phyloP scores from a whole-genome alignment of 1,284 basidiomycete genomes.

The Amylostereum areolatum region DNA sequence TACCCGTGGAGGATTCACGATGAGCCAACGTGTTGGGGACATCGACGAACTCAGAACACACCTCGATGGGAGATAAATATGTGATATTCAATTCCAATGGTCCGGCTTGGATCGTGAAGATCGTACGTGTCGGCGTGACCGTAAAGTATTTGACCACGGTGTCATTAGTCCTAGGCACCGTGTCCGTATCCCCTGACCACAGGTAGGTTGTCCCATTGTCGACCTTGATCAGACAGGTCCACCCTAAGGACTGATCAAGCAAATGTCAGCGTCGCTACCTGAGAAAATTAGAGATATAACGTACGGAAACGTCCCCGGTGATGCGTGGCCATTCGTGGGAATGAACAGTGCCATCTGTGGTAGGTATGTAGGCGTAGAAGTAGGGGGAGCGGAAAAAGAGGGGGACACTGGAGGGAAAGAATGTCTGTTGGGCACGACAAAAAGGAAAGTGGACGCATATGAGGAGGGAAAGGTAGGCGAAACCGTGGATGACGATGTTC shows the following conservation, averaged over 20 bases:
- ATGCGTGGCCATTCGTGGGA: slow-evolving; percentile 8
- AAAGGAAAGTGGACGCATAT: not conserved
- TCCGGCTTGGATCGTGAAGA: slow-evolving; percentile 8
- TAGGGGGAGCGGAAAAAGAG: not conserved
- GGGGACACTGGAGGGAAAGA: not conserved
- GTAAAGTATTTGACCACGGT: not conserved
- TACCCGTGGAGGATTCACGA: slow-evolving; percentile 6
- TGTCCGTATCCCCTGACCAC: not conserved
- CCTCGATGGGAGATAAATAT: slow-evolving; percentile 15
- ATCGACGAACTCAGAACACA: not conserved
- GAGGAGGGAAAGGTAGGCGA: no score
- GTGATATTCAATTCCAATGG: slow-evolving; percentile 7
- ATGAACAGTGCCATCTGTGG: not conserved
- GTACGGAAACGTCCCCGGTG: not conserved
- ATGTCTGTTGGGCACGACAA: not conserved
- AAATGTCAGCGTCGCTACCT: no score
- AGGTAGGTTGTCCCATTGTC: not conserved
- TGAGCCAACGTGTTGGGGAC: not conserved
- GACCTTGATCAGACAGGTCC: not conserved
- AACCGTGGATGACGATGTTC: no score
- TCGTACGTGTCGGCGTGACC: slow-evolving; percentile 11
- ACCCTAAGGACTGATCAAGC: not conserved
- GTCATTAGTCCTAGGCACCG: not conserved
- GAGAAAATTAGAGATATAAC: not conserved
- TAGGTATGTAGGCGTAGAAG: not conserved